phyloP scores from a whole-genome alignment of 2,329 filamentous ascomycete genomes.

The Fusarium sp. region DNA sequence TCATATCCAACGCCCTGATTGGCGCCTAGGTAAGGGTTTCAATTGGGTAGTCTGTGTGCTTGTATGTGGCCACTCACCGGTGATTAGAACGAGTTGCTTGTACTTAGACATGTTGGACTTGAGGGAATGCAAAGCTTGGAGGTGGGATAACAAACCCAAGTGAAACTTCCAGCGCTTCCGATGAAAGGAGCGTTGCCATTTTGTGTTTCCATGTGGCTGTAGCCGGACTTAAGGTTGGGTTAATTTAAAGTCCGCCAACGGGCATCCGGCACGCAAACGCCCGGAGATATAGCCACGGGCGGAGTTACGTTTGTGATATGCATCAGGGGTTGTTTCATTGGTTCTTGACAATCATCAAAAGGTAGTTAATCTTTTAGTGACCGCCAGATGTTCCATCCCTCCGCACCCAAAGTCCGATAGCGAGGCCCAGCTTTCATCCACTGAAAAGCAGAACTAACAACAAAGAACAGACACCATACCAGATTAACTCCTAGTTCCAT shows the following conservation, averaged over 20 bases:
- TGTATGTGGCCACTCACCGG: slow-evolving; percentile 9
- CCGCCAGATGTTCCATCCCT: too few relatives aligned
- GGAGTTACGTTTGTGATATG: too few relatives aligned
- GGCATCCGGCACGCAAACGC: neutral
- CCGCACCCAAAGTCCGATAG: too few relatives aligned
- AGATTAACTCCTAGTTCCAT: too few relatives aligned
- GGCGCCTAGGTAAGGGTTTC: slow-evolving; percentile 15
- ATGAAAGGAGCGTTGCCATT: fast-evolving
- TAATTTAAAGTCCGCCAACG: slow-evolving; percentile 9
- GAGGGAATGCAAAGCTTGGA: fast-evolving
- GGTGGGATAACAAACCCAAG: fast-evolving
- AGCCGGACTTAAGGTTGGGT: slow-evolving; percentile 6
- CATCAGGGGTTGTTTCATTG: too few relatives aligned
- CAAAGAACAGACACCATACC: too few relatives aligned
- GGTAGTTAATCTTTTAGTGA: too few relatives aligned
- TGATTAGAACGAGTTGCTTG: slow-evolving; percentile 18
- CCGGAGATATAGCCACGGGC: slow-evolving; percentile 3
- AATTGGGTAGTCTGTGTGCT: neutral
- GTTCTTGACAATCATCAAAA: too few relatives aligned
- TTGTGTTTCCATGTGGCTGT: fast-evolving
- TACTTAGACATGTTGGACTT: neutral
- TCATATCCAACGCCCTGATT: slow-evolving; percentile 30
- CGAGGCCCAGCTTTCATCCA: too few relatives aligned
- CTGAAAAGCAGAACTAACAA: too few relatives aligned
- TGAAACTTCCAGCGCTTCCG: fast-evolving